These are phyloP conservation scores for Quercus bicolor DNA, from an alignment of 306 rosid genomes.

Conservation along the genomic window DNA sequence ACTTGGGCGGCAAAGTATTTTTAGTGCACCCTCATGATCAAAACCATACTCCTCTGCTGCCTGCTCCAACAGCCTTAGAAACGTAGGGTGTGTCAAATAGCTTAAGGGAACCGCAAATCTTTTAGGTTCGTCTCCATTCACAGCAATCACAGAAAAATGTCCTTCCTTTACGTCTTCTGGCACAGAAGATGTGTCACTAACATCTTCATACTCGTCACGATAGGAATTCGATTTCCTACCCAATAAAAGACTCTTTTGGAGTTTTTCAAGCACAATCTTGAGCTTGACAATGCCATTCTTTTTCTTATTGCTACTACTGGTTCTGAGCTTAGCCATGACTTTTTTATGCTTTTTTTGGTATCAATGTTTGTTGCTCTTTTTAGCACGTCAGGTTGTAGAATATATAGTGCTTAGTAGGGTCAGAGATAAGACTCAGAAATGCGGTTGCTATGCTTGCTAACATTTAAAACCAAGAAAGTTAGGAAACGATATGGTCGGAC, in stretches of 20 bases:
- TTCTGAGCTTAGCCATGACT: constrained; percentile 42
- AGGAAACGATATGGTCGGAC: constrained; percentile 10
- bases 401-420: constrained; percentile 13
- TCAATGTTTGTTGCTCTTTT: neutral
- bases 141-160: constrained; percentile 76
- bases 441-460: constrained; percentile 5
- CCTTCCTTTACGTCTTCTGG: constrained; percentile 83
- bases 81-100: constrained; percentile 54
- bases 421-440: constrained; percentile 23
- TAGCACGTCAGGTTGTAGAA: neutral
- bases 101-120: constrained; percentile 68
- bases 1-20: constrained; percentile 62
- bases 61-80: constrained; percentile 58
- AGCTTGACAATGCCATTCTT: constrained; percentile 51
- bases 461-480: neutral
- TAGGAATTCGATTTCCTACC: constrained; percentile 26
- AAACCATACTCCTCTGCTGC: constrained; percentile 85
- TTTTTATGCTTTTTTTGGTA: neutral
- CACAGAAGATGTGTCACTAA: constrained; percentile 26
- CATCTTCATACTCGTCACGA: neutral
- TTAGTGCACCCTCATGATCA: constrained; percentile 68
- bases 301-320: constrained; percentile 31
- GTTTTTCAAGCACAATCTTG: constrained; percentile 53
- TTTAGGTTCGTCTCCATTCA: constrained; percentile 41
- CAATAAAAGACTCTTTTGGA: constrained; percentile 49